Conservation (phyloP, 2,329 filamentous ascomycete genomes). For the Myriosclerotinia scirpicola region DNA sequence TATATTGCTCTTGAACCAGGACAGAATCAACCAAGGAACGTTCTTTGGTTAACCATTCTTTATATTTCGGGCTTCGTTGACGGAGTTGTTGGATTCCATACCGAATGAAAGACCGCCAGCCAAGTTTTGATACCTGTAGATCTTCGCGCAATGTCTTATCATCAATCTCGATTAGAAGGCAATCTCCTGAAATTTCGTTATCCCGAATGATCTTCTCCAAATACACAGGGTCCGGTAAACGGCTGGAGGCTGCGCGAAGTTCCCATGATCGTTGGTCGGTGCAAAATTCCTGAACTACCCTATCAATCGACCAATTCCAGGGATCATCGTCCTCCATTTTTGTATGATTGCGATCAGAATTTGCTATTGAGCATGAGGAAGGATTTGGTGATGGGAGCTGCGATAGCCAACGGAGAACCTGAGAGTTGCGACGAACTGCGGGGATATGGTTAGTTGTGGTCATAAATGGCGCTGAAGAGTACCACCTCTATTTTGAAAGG, state of each 20-base stretch:
- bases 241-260: constrained; percentile 37
- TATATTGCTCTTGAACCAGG: neutral
- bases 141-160: constrained; percentile 34
- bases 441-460: constrained; percentile 8
- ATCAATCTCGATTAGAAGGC: constrained; percentile 33
- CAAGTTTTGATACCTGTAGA: constrained; percentile 33
- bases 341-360: neutral
- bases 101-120: constrained; percentile 45
- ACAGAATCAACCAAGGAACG: neutral
- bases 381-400: neutral
- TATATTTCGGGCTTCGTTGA: constrained; percentile 52
- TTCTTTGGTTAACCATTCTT: constrained; percentile 22
- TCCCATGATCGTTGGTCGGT: constrained; percentile 51
- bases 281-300: constrained; percentile 67
- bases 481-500: neutral
- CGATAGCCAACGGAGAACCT: constrained; percentile 15
- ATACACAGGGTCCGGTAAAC: constrained; percentile 49
- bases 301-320: constrained; percentile 69
- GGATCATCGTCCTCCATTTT: constrained; percentile 56
- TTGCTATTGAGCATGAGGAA: neutral
- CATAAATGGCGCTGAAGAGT: constrained; percentile 6
- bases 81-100: constrained; percentile 59
- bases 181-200: constrained; percentile 52
- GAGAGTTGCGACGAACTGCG: constrained; percentile 9
- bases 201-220: constrained; percentile 59